phyloP scores from a whole-genome alignment of 805 yeast species.

The Metschnikowia proteae region DNA sequence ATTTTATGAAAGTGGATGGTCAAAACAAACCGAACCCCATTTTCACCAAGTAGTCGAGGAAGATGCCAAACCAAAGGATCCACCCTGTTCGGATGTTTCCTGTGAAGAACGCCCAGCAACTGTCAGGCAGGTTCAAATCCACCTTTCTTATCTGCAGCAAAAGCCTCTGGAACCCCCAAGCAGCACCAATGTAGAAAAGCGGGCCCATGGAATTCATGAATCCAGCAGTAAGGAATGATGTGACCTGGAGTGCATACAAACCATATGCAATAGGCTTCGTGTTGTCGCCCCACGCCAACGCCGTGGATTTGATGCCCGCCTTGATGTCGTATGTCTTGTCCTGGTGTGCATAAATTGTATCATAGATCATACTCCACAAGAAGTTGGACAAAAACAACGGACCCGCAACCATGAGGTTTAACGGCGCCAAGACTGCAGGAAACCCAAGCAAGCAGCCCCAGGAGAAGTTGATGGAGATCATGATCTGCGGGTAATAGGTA shows the following conservation, averaged over 20 bases:
- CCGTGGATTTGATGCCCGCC: constrained; percentile 94
- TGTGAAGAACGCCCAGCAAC: constrained; percentile 80
- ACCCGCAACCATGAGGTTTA: constrained; percentile 70
- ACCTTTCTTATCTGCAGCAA: constrained; percentile 67
- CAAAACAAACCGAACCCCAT: constrained; percentile 42
- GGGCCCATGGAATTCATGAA: constrained; percentile 79
- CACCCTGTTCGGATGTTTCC: constrained; percentile 76
- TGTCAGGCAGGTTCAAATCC: constrained; percentile 70
- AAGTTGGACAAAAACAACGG: constrained; percentile 75
- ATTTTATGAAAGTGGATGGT: not conserved
- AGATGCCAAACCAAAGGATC: constrained; percentile 60
- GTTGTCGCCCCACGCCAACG: constrained; percentile 86
- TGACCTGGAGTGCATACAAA: constrained; percentile 65
- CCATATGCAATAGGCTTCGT: constrained; percentile 68
- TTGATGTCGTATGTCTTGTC: constrained; percentile 83
- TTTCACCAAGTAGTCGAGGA: constrained; percentile 58
- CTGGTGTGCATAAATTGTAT: constrained; percentile 96
- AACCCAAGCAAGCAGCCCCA: constrained; percentile 95
- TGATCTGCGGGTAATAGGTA: constrained; percentile 92
- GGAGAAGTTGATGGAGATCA: constrained; percentile 75
- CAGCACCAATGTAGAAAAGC: constrained; percentile 66
- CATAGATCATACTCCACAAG: constrained; percentile 94
- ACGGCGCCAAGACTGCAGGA: constrained; percentile 87
- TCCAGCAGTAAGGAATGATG: constrained; percentile 65
- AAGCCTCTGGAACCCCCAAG: constrained; percentile 66